Evolutionary conservation across 805 yeast genomes (phyloP), one percentile per base, ranked within the genome.

Genomic region (Wickerhamomyces sydowiorum): DNA sequence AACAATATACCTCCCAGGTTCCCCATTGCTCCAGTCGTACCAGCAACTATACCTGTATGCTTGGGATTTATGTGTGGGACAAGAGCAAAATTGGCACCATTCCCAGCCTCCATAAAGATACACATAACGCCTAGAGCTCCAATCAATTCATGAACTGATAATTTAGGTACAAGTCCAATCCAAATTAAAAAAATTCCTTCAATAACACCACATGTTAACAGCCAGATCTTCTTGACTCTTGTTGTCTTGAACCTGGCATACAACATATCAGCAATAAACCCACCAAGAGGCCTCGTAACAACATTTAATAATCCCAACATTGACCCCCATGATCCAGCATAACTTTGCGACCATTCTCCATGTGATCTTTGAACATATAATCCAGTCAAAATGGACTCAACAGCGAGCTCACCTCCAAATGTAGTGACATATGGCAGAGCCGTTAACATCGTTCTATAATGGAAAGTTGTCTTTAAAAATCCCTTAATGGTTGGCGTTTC

Each of bases 21-120:
- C 17, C 69, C 69, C 37, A 61, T 51, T 4, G 63, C 62, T 30
- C 69, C 69, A 7, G 67, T 54, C 3, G 55, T 48, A 22, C 69
- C 69, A 18, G 66, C 53, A n/a, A 64, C 65, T 36, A 62, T 56
- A 39, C 69, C 69, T 14, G 63, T 55, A 40, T 59, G 65, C 33
- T 53, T 54, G 20, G 61, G 62, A 40, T 62, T 60, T 24, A 62
- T 53, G 37, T 61, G 62, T 3, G 67, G 67, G 12, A 64, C 69
- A 10, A 60, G 47, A 0, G 66, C 52, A 46, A 59, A 64, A 39
- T 61, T 60, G 12, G 69, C 69, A 42, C 69, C 69, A 38, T 65
- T 64, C 18, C 60, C 68, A 59, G 63, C 63, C 40, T 65, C 69
- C 65, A 65, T 61, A 33, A 60, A 64, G 12, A 59, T 39, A 18